Conservation (phyloP, 306 rosid species). For the Fragaria ananassa region DNA sequence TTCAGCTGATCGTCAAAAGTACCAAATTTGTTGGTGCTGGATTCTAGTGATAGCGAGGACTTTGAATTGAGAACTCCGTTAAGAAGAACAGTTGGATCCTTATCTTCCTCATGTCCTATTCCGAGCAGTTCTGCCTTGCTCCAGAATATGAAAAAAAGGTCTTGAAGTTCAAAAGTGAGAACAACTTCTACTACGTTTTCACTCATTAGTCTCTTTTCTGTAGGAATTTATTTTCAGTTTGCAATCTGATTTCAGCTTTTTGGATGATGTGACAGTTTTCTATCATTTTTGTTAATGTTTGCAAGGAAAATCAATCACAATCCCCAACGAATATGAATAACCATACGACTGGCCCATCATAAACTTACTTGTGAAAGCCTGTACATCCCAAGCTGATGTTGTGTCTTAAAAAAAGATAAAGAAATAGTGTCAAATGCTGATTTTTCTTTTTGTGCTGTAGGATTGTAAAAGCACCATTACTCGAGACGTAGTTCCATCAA, state of each 20-base stretch:
- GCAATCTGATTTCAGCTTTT: constrained; percentile 1
- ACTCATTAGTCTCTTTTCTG: neutral
- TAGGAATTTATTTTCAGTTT: neutral
- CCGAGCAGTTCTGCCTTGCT: constrained; percentile 13
- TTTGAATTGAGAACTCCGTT: constrained; percentile 30
- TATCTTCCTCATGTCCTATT: constrained; percentile 17
- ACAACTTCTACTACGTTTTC: neutral
- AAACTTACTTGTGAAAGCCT: neutral
- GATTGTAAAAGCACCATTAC: constrained; percentile 61
- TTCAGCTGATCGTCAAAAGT: constrained; percentile 37
- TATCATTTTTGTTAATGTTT: neutral
- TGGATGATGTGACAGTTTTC: neutral
- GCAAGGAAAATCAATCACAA: neutral
- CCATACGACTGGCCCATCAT: neutral
- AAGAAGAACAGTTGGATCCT: constrained; percentile 23
- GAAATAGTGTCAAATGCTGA: constrained; percentile 3
- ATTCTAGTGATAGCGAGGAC: constrained; percentile 66
- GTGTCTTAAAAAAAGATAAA: neutral
- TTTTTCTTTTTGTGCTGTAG: constrained; percentile 36
- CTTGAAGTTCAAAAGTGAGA: constrained; percentile 47
- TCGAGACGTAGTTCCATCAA: constrained; percentile 45
- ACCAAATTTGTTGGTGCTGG: constrained; percentile 49
- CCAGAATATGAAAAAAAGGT: constrained; percentile 22
- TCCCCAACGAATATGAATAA: neutral
- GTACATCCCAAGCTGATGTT: neutral